Evolutionary conservation across 345 rosid genomes (phyloP).

Genomic region (Kernera saxatilis): DNA sequence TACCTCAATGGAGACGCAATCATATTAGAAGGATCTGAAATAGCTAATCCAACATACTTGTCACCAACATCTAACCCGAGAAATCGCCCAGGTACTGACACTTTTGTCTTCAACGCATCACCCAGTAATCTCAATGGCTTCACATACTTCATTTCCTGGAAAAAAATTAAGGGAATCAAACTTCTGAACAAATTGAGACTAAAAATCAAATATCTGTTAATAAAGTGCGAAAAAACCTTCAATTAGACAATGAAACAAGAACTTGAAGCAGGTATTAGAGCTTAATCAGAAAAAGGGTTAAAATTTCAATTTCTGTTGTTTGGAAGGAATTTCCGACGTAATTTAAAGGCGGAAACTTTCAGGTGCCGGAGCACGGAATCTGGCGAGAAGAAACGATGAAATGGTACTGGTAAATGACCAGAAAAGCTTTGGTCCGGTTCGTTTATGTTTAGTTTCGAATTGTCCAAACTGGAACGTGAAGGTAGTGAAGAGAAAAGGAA

Average conservation of each 20-base stretch:
- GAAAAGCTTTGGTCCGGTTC: conserved; percentile 2
- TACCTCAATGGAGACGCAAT: conserved; percentile 68
- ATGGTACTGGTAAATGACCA: background rate
- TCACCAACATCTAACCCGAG: conserved; percentile 90
- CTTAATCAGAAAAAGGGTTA: background rate
- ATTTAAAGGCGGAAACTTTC: background rate
- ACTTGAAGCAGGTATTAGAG: background rate
- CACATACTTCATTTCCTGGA: conserved; percentile 59
- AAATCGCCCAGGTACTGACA: conserved; percentile 35
- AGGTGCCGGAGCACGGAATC: background rate
- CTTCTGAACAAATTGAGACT: background rate
- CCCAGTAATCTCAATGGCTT: conserved; percentile 51
- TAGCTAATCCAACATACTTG: conserved; percentile 77
- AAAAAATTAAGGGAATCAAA: background rate
- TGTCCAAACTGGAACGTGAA: background rate
- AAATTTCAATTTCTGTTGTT: background rate
- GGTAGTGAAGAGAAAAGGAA: background rate
- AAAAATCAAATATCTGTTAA: background rate
- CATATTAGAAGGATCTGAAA: conserved; percentile 49
- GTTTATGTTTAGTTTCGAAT: background rate
- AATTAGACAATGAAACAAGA: background rate
- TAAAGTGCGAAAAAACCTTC: background rate
- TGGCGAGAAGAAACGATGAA: background rate
- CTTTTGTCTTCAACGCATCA: conserved; percentile 39
- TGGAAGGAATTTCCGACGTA: background rate